Conservation (phyloP, 768 basidiomycete genomes). For the Rossbeevera mucosa region DNA sequence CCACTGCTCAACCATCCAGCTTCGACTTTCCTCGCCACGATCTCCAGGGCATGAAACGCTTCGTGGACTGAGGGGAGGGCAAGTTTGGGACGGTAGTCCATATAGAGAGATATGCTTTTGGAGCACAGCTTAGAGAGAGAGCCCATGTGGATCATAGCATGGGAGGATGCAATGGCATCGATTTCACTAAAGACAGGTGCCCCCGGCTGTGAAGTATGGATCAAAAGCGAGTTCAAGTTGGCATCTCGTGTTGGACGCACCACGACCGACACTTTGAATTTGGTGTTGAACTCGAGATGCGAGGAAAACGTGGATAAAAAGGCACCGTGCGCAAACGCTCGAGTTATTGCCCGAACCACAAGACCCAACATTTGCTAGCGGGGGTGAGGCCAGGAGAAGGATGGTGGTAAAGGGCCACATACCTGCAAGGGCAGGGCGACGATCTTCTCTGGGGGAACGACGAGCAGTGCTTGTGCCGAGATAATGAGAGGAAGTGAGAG, state of each 20-base stretch:
- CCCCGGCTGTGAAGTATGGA: slow-evolving; percentile 20
- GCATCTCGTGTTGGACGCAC: slow-evolving; percentile 3
- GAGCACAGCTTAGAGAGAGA: slow-evolving; percentile 39
- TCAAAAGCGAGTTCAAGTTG: neutral
- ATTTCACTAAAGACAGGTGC: slow-evolving; percentile 36
- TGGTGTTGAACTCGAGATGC: slow-evolving; percentile 23
- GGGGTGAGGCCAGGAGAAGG: neutral
- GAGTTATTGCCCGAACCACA: slow-evolving; percentile 44
- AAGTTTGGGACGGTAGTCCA: slow-evolving; percentile 31
- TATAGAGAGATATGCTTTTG: slow-evolving; percentile 31
- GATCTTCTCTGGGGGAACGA: slow-evolving; percentile 51
- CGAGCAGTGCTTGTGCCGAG: slow-evolving; percentile 55
- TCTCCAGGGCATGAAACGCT: slow-evolving; percentile 27
- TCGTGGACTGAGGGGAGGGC: slow-evolving; percentile 26
- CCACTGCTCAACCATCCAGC: slow-evolving; percentile 43
- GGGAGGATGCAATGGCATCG: slow-evolving; percentile 31
- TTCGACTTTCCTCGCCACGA: slow-evolving; percentile 42
- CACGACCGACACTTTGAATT: slow-evolving; percentile 18
- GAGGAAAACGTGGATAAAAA: slow-evolving; percentile 47
- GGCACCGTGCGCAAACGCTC: slow-evolving; percentile 52
- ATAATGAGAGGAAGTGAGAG: slow-evolving; percentile 46
- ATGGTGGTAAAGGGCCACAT: slow-evolving; percentile 28
- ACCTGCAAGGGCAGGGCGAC: slow-evolving; percentile 57
- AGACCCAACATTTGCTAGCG: slow-evolving; percentile 28
- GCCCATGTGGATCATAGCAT: slow-evolving; percentile 35